phyloP scores from a whole-genome alignment of 2,329 filamentous ascomycete genomes.

The Aspergillus texensis region DNA sequence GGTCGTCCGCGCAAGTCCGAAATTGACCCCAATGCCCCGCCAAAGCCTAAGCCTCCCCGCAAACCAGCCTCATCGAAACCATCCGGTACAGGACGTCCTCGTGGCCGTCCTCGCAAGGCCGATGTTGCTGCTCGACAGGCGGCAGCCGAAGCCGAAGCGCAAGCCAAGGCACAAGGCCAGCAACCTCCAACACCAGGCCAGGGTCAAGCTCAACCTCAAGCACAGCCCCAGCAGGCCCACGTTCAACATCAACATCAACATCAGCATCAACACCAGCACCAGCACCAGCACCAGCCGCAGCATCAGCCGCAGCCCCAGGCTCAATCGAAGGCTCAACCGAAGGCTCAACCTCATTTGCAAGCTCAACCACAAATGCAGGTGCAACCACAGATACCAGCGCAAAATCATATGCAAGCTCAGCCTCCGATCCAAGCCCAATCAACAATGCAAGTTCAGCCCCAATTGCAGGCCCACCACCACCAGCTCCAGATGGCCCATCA shows the following conservation, averaged over 20 bases:
- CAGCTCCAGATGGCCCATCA: constrained; percentile 1
- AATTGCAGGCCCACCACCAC: constrained; percentile 1
- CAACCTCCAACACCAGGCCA: constrained; percentile 1
- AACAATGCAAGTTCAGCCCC: constrained; percentile 18
- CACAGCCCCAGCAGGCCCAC: not conserved
- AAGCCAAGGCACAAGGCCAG: constrained; percentile 9
- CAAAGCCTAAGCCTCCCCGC: constrained; percentile 25
- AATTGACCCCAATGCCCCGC: constrained; percentile 17
- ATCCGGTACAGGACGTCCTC: constrained; percentile 34
- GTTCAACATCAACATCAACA: not conserved
- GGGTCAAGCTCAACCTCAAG: constrained; percentile 11
- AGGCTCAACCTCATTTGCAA: constrained; percentile 3
- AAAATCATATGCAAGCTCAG: not conserved
- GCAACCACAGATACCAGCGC: not conserved
- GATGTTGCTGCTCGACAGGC: constrained; percentile 34
- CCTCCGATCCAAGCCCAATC: constrained; percentile 7
- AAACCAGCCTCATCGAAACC: constrained; percentile 23
- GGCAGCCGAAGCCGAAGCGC: constrained; percentile 10
- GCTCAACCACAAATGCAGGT: constrained; percentile 11
- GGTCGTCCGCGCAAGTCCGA: constrained; percentile 30
- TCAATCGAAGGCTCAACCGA: constrained; percentile 9
- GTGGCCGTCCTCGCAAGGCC: constrained; percentile 37
- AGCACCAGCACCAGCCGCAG: not conserved
- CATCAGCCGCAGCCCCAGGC: not conserved
- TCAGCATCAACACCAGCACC: not conserved